A percentile compares a stretch with the other conserved stretches of the same genome.
These are phyloP conservation scores for Coemansia sp. DNA, from an alignment of 192 early-diverging fungal genomes.

Conservation along the genomic window DNA sequence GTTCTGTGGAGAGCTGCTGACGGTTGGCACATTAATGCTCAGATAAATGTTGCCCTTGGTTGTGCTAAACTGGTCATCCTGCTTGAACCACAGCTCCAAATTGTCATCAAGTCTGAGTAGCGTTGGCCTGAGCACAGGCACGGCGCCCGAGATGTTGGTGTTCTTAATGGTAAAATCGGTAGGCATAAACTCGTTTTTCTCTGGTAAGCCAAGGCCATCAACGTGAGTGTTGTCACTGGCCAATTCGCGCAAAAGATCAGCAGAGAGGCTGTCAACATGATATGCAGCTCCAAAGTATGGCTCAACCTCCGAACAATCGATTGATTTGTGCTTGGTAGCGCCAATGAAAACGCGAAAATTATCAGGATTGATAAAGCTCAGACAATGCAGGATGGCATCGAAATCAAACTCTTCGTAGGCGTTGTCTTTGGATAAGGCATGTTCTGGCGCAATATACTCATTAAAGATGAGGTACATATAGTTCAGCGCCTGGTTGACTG, in stretches of 20 bases:
- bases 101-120: slow-evolving; percentile 12
- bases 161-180: slow-evolving; percentile 25
- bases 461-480: slow-evolving; percentile 66
- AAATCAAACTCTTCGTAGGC: slow-evolving; percentile 63
- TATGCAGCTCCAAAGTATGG: slow-evolving; percentile 81
- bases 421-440: slow-evolving; percentile 62
- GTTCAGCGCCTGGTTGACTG: slow-evolving; percentile 55
- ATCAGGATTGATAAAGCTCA: slow-evolving; percentile 58
- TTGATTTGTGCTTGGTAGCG: slow-evolving; percentile 17
- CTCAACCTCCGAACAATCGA: slow-evolving; percentile 53
- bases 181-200: slow-evolving; percentile 14
- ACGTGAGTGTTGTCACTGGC: slow-evolving; percentile 45
- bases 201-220: background rate
- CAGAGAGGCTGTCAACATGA: slow-evolving; percentile 30
- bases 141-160: background rate
- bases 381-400: slow-evolving; percentile 56
- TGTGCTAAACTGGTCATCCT: slow-evolving; percentile 83
- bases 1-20: slow-evolving; percentile 71
- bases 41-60: slow-evolving; percentile 63
- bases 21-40: slow-evolving; percentile 81
- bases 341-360: slow-evolving; percentile 56
- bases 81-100: slow-evolving; percentile 84
- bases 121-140: slow-evolving; percentile 8
- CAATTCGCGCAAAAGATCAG: slow-evolving; percentile 31
- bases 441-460: slow-evolving; percentile 60